These are phyloP conservation scores for Ceratocystis albifundus DNA, from an alignment of 2,329 filamentous ascomycete genomes.

Conservation along the genomic window DNA sequence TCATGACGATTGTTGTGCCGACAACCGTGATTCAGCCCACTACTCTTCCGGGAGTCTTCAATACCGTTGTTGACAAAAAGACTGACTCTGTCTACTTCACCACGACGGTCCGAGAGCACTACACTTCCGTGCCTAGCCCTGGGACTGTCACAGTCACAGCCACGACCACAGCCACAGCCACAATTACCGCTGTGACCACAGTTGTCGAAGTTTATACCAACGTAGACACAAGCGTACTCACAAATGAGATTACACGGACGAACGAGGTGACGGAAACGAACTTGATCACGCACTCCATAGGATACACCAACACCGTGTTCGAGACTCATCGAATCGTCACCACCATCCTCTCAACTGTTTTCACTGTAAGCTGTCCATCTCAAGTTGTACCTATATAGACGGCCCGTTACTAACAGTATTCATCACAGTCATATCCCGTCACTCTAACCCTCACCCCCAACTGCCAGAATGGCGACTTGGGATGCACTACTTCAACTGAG, in stretches of 20 bases:
- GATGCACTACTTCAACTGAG: slow-evolving; percentile 15
- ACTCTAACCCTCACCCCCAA: slow-evolving; percentile 24
- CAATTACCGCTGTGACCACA: slow-evolving; percentile 22
- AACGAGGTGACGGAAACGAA: slow-evolving; percentile 8
- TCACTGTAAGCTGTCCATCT: slow-evolving; percentile 13
- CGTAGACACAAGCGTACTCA: slow-evolving; percentile 3
- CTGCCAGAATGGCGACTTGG: slow-evolving; percentile 3
- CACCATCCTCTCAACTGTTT: slow-evolving; percentile 24
- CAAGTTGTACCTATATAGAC: background rate
- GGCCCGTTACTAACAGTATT: slow-evolving; percentile 10
- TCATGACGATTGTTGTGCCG: background rate
- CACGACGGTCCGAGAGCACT: background rate
- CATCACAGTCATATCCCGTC: slow-evolving; percentile 26
- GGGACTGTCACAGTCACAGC: slow-evolving; percentile 21
- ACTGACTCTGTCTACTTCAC: background rate
- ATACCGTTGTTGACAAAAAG: background rate
- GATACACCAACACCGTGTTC: slow-evolving; percentile 18
- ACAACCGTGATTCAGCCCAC: background rate
- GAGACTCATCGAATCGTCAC: slow-evolving; percentile 24
- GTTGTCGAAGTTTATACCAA: slow-evolving; percentile 20
- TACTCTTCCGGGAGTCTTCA: slow-evolving; percentile 5
- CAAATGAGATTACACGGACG: slow-evolving; percentile 6
- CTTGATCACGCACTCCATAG: slow-evolving; percentile 11
- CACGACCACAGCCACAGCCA: slow-evolving; percentile 24
- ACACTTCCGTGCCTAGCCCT: slow-evolving; percentile 1